Evolutionary conservation across 23 red algal genomes (phyloP), one percentile per base, ranked within the genome.

Genomic region (Gracilaria gracilis): DNA sequence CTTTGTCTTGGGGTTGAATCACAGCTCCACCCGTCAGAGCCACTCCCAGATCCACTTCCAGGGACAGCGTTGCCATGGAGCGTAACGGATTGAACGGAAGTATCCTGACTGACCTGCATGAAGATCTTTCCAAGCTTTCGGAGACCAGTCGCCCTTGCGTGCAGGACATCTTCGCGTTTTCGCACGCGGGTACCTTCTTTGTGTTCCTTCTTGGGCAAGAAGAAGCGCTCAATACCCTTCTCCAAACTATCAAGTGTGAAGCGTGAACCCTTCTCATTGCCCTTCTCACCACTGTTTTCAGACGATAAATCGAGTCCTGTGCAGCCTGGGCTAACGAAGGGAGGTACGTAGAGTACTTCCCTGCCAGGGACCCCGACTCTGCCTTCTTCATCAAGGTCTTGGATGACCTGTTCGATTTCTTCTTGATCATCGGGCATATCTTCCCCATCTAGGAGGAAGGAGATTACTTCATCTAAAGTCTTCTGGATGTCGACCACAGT

Each of bases 401-500:
- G 87, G 32, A 82, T 88, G 49, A 82, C 23, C 27, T 53, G 40
- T 25, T 85, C 85, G 38, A 85, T 67, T 24, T 90, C 71, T 51
- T 61, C 75, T 51, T 71, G 50, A 74, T 80, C 58, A 11, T 79
- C 79, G n/a, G 64, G 83, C 83, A 96, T 58, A 61, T 96, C 94
- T 21, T 91, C 76, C 34, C 94, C 94, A 19, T 86, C 73, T 6
- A 96, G 46, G 11, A 96, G 72, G 36, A 49, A 79, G 12, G 80
- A 71, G 33, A 76, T 81, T 20, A 96, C 94, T 85, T 84, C 88
- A 74, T 96, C 94, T 16, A 96, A 62, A 9, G 94, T 96, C 23
- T 67, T 81, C 76, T 93, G 88, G 49, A 96, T 96, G 67, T 96
- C 94, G 62, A 96, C 88, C 0, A 92, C 83, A 28, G 94, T 91